Conservation (phyloP, 768 basidiomycete species). For the Auricularia cornea region DNA sequence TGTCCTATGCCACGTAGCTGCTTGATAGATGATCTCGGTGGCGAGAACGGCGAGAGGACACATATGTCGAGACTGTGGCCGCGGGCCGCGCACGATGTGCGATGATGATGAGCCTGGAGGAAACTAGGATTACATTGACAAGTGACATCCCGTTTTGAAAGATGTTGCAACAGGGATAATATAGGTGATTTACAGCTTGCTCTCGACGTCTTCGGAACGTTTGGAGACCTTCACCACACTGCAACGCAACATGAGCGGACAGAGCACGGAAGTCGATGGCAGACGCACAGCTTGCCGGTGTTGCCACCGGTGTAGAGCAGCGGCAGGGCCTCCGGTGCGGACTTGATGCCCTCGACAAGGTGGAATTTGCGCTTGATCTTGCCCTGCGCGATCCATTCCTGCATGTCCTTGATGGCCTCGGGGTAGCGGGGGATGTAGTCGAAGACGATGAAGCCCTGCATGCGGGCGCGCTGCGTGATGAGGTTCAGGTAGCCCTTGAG, state of each 20-base stretch:
- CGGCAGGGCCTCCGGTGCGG: slow-evolving; percentile 60
- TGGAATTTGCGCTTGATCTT: slow-evolving; percentile 77
- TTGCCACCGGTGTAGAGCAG: slow-evolving; percentile 72
- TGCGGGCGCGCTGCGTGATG: slow-evolving; percentile 67
- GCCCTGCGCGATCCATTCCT: slow-evolving; percentile 51
- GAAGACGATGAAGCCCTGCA: slow-evolving; percentile 82
- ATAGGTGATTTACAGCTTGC: not conserved
- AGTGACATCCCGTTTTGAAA: too few species aligned
- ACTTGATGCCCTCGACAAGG: slow-evolving; percentile 64
- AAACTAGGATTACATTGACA: too few species aligned
- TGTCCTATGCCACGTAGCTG: too few species aligned
- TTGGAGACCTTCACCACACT: not conserved
- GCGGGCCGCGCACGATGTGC: too few species aligned
- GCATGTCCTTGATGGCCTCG: slow-evolving; percentile 49
- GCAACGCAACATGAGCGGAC: not conserved
- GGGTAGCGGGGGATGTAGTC: slow-evolving; percentile 63
- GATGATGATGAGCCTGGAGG: too few species aligned
- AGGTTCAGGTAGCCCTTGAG: slow-evolving; percentile 59
- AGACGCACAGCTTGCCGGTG: slow-evolving; percentile 59
- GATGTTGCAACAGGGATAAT: too few species aligned
- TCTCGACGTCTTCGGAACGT: not conserved
- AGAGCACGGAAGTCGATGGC: not conserved
- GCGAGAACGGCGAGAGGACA: too few species aligned
- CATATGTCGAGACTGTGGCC: too few species aligned
- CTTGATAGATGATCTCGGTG: too few species aligned